These are phyloP conservation scores for Pichia cabralensis DNA, from an alignment of 805 yeast genomes.

Conservation along the genomic window DNA sequence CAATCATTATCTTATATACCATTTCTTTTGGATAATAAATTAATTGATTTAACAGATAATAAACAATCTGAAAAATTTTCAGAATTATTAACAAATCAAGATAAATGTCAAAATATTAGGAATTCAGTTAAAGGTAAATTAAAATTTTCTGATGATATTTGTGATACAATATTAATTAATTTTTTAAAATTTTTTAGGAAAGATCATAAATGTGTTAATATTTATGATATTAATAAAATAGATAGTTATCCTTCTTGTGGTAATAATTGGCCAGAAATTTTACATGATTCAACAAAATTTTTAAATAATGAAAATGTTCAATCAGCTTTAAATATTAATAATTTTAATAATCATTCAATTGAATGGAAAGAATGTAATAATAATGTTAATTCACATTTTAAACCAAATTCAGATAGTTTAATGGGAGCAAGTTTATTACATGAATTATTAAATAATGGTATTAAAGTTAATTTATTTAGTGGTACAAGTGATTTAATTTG, in stretches of 20 bases:
- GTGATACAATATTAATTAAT: constrained; percentile 33
- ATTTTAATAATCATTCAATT: constrained; percentile 13
- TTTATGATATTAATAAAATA: constrained; percentile 65
- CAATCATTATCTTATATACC: constrained; percentile 80
- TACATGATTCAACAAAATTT: constrained; percentile 39
- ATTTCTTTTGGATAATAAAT: constrained; percentile 47
- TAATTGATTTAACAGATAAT: constrained; percentile 31
- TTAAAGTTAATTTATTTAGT: constrained; percentile 65
- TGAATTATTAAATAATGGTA: constrained; percentile 37
- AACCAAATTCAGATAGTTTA: constrained; percentile 30
- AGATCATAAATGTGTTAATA: constrained; percentile 52
- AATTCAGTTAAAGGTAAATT: constrained; percentile 16
- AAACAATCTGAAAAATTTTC: constrained; percentile 29
- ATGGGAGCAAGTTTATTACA: constrained; percentile 64
- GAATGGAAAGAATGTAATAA: constrained; percentile 75
- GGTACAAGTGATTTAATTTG: constrained; percentile 89
- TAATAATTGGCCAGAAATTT: constrained; percentile 77
- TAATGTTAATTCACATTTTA: constrained; percentile 43
- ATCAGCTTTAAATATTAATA: constrained; percentile 38
- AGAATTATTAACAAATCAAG: constrained; percentile 38
- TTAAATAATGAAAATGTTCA: constrained; percentile 37
- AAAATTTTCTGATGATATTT: constrained; percentile 21
- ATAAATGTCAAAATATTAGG: constrained; percentile 49
- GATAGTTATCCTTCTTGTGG: constrained; percentile 86
- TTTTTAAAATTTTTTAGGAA: constrained; percentile 23